Evolutionary conservation across 805 yeast species (phyloP), one percentile per base, ranked within the genome.

Genomic region (Starmerella ratchasimensis): DNA sequence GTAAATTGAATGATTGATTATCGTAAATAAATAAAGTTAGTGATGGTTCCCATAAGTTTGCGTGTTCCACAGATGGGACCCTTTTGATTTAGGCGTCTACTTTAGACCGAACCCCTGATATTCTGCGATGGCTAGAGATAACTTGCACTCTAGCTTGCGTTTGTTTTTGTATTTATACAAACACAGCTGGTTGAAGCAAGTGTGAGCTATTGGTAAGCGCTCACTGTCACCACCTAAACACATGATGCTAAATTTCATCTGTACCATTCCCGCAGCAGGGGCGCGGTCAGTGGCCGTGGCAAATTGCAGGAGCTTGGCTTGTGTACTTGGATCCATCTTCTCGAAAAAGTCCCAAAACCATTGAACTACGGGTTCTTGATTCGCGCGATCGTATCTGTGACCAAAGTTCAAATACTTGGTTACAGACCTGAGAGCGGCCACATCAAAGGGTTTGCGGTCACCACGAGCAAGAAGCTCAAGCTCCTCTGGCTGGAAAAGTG

Each of bases 291-390:
- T 77, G 0, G 97, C 96, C 0, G 95, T 86, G 2, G 86, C 74
- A 55, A 88, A 88, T 15, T 68, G 63, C 27, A 88, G 58, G 31
- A 88, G 61, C 47, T 69, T 70, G 45, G 74, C 72, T 47, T 80
- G 93, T 22, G 67, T 63, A 3, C 41, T 49, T 25, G 58, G 58
- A 1, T 59, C 52, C 37, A 76, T 54, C 9, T 58, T 49, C n/a
- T 61, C 62, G 47, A 81, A 67, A 54, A 73, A 72, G 14, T 77
- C 75, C 97, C 98, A 88, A 53, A 88, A 82, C 97, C 97, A 90
- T 18, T 50, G 39, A 4, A 84, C 67, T 0, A 75, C 59, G 1
- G 53, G 54, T 28, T 47, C 53, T 13, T 15, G 29, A 22, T 46
- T 39, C n/a, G 51, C 51, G 21, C 38, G 24, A 5, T 67, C 61